These are phyloP conservation scores for Isabelozyma heimii DNA, from an alignment of 805 yeast species.

Conservation along the genomic window DNA sequence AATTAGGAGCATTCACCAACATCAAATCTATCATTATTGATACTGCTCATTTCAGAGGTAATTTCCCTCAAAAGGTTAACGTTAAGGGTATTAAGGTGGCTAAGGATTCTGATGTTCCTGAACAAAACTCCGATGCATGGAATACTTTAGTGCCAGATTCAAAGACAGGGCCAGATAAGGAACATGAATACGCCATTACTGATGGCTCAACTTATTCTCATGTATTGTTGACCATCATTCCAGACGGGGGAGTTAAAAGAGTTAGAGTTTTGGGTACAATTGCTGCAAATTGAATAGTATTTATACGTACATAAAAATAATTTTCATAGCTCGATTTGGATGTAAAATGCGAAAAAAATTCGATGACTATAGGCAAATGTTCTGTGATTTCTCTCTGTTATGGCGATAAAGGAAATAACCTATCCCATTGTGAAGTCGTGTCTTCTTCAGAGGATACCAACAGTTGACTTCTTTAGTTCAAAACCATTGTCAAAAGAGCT, in stretches of 20 bases:
- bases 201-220: conserved; percentile 51
- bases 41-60: conserved; percentile 93
- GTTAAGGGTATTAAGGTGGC: conserved; percentile 56
- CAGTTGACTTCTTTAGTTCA: conserved; percentile 12
- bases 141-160: conserved; percentile 57
- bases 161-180: conserved; percentile 81
- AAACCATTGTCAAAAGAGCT: neutral
- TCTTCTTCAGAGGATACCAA: conserved; percentile 15
- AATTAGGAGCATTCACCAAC: conserved; percentile 65
- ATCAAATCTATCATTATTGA: conserved; percentile 68
- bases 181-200: conserved; percentile 54
- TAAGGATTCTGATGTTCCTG: conserved; percentile 33
- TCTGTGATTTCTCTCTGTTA: too few relatives aligned
- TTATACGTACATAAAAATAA: neutral
- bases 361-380: neutral
- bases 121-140: conserved; percentile 55
- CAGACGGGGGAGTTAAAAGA: conserved; percentile 97
- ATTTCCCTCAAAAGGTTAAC: conserved; percentile 79
- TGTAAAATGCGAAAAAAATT: neutral
- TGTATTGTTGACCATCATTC: conserved; percentile 78
- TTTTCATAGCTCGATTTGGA: neutral
- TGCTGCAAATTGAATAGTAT: conserved; percentile 5
- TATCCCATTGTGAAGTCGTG: conserved; percentile 5
- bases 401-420: neutral
- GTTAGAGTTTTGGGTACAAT: conserved; percentile 73